Evolutionary conservation across 495 filamentous ascomycete species (phyloP).

Genomic region (Parachaetomium inaequale): DNA sequence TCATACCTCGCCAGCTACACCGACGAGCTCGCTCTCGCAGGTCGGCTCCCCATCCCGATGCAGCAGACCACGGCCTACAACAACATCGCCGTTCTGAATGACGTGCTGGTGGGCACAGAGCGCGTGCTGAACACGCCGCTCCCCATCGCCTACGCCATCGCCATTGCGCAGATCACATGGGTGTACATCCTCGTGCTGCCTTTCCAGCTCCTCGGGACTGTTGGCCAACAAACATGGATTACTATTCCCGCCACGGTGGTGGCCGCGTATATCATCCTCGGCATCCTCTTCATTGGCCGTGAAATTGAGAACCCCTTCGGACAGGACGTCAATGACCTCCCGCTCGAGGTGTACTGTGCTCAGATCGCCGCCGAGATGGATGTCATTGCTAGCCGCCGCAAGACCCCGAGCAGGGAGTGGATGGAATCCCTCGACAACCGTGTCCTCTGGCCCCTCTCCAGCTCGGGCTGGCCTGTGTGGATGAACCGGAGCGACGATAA

Average conservation of each 20-base stretch:
- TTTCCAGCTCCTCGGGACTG: constrained; percentile 66
- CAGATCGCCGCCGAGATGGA: constrained; percentile 71
- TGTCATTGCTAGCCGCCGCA: constrained; percentile 58
- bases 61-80: constrained; percentile 51
- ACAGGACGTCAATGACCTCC: constrained; percentile 80
- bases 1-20: constrained; percentile 66
- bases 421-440: constrained; percentile 55
- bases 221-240: constrained; percentile 56
- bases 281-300: constrained; percentile 77
- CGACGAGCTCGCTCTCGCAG: constrained; percentile 52
- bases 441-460: constrained; percentile 65
- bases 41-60: constrained; percentile 51
- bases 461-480: constrained; percentile 58
- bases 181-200: constrained; percentile 79
- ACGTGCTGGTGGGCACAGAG: constrained; percentile 70
- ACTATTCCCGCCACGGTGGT: constrained; percentile 81
- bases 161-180: constrained; percentile 84
- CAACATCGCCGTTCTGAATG: constrained; percentile 60
- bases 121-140: constrained; percentile 81
- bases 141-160: constrained; percentile 79
- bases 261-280: constrained; percentile 83
- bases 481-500: constrained; percentile 50
- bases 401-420: constrained; percentile 57
- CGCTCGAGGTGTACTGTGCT: constrained; percentile 71
- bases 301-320: constrained; percentile 92